These are phyloP conservation scores for Talaromyces liani DNA, from an alignment of 495 filamentous ascomycete genomes.

Conservation along the genomic window DNA sequence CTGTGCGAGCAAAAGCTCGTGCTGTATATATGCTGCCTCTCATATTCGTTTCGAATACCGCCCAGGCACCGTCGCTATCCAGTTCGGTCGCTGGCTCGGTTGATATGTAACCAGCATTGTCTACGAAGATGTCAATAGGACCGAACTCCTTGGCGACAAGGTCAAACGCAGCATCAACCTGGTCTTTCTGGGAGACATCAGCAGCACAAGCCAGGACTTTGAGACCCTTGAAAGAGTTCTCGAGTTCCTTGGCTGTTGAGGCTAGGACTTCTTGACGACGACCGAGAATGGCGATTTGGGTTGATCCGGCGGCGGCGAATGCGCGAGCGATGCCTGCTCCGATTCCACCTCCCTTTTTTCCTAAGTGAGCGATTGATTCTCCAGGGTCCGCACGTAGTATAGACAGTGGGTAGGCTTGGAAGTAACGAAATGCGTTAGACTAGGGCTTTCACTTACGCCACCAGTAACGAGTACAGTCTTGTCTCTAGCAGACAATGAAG, in stretches of 20 bases:
- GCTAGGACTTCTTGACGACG: constrained; percentile 7
- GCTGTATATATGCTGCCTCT: neutral
- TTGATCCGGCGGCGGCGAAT: constrained; percentile 30
- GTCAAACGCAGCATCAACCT: neutral
- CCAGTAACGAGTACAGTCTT: constrained; percentile 38
- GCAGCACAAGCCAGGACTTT: neutral
- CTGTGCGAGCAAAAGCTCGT: neutral
- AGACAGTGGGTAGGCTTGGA: neutral
- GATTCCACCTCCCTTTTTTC: constrained; percentile 15
- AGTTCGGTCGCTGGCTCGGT: neutral
- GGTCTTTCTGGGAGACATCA: neutral
- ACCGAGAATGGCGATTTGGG: constrained; percentile 16
- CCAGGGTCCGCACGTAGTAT: neutral
- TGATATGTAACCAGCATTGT: neutral
- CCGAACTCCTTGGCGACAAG: neutral
- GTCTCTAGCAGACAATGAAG: constrained; percentile 23
- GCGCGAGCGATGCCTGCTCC: constrained; percentile 20
- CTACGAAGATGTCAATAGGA: neutral
- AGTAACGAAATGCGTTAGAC: too few species aligned
- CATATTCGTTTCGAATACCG: neutral
- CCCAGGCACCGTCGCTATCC: neutral
- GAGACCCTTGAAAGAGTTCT: neutral
- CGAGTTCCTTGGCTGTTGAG: neutral
- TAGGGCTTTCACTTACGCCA: constrained; percentile 7
- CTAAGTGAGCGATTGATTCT: neutral